Base-by-base conservation (phyloP, 1,284 basidiomycete species). In the Stygiomarasmius scandens region DNA sequence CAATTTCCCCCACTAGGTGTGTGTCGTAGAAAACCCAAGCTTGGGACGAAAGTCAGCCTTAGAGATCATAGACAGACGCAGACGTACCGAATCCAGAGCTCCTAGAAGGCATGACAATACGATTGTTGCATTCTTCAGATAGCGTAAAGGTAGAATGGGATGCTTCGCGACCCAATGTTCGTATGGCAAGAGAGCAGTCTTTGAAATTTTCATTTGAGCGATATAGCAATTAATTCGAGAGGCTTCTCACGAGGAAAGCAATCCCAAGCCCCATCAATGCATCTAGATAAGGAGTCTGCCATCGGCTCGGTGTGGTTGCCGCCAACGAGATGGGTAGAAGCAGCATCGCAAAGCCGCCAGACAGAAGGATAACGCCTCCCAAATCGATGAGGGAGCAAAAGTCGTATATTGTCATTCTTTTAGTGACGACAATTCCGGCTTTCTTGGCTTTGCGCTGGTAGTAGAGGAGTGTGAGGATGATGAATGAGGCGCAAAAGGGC, bases 31-130 rank as follows among this genome's bases (percentile, higher is more conserved):
- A 12, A 47, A 47, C 5, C 45, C 45, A 12, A 47, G 10, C 45
- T 47, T 5, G 12, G 5, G 29, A 32, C 29, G 29, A 32, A 12
- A 32, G 12, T 32, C 12, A 32, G 29, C 12, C 12, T 5, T 6
- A 32, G 12, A 12, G 29, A 5, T 32, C 29, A 6, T 12, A 32
- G 12, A 32, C 5, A 32, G 29, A 32, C 29, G 29, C 29, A 10
- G 14, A 74, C 81, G 16, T 61, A 85, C 83, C 64, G 89, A 90
- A 69, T 90, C 88, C 56, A 87, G 82, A 66, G 86, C 86, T 5
- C 87, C 87, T 59, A 92, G 86, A 46, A 85, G 67, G 23, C 82
- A 77, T 0, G 87, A 83, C 23, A 82, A 75, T 22, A 90, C 74
- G 29, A 92, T 82, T 36, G 80, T 82, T 12, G 76, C 71, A 66